A percentile compares a stretch with the other conserved stretches of the same genome.
Evolutionary conservation across 257 asterid genomes (phyloP).

Genomic region (Avicennia marina): DNA sequence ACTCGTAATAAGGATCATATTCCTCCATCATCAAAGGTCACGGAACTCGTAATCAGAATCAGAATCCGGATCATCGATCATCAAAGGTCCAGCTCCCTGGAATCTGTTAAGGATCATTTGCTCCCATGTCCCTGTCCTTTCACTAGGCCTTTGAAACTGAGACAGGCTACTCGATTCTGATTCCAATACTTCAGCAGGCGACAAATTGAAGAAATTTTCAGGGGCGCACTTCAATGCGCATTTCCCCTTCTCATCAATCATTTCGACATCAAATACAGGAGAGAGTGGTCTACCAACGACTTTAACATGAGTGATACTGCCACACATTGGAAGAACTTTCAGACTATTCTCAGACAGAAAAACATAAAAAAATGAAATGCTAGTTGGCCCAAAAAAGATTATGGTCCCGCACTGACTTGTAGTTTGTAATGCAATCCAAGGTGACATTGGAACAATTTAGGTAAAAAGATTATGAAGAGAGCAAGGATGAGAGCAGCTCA

Average conservation of each 20-base stretch:
- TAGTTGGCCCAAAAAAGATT: background rate
- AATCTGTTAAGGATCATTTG: slow-evolving; percentile 41
- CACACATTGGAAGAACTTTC: background rate
- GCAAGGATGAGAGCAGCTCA: slow-evolving; percentile 23
- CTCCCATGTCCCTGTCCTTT: slow-evolving; percentile 59
- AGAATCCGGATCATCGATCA: slow-evolving; percentile 27
- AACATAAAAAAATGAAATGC: background rate
- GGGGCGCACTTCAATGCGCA: slow-evolving; percentile 49
- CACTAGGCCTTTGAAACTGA: slow-evolving; percentile 35
- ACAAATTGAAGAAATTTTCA: background rate
- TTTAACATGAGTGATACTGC: slow-evolving; percentile 56
- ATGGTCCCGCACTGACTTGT: background rate
- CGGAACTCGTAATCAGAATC: no score
- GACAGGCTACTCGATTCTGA: slow-evolving; percentile 33
- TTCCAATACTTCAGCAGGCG: background rate
- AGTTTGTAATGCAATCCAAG: background rate
- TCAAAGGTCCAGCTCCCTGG: slow-evolving; percentile 41
- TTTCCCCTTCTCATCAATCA: slow-evolving; percentile 42
- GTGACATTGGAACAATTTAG: background rate
- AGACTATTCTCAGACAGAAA: no score
- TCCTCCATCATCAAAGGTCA: no score
- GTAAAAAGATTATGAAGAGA: background rate
- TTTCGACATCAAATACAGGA: slow-evolving; percentile 52
- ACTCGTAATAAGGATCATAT: no score
- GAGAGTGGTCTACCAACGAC: slow-evolving; percentile 61